A percentile compares a stretch with the other conserved stretches of the same genome.
phyloP scores from a whole-genome alignment of 1,284 basidiomycete genomes.

The Ganoderma sinense region DNA sequence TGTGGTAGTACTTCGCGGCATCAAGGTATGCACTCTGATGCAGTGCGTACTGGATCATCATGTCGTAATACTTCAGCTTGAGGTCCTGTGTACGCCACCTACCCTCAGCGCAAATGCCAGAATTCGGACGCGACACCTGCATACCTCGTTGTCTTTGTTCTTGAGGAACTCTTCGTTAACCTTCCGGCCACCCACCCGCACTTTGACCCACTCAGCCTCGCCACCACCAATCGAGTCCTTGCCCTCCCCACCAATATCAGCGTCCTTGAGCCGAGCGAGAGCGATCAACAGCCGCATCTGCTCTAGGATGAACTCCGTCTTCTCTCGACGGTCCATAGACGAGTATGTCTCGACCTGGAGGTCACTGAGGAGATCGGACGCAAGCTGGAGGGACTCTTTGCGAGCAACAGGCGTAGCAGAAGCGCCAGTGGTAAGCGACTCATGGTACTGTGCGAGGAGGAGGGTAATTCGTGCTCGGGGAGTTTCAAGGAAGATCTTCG shows the following conservation, averaged over 20 bases:
- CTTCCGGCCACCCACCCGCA: conserved; percentile 91
- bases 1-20: conserved; percentile 94
- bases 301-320: conserved; percentile 98
- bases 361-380: conserved; percentile 92
- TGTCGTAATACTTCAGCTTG: conserved; percentile 94
- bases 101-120: background rate
- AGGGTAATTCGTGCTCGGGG: conserved; percentile 94
- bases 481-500: conserved; percentile 95
- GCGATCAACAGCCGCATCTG: conserved; percentile 92
- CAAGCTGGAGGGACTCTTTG: conserved; percentile 78
- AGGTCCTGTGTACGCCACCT: conserved; percentile 72
- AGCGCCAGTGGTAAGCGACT: conserved; percentile 60
- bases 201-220: conserved; percentile 90
- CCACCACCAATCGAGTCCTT: conserved; percentile 67
- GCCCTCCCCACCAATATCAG: conserved; percentile 57
- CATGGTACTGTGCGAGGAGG: conserved; percentile 84
- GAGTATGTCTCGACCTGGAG: conserved; percentile 99
- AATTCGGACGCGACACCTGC: conserved; percentile 32
- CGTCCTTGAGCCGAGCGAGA: conserved; percentile 77
- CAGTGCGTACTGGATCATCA: conserved; percentile 95
- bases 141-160: conserved; percentile 86
- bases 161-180: conserved; percentile 95
- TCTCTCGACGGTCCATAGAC: conserved; percentile 97
- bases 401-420: conserved; percentile 52
- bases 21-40: conserved; percentile 90